A percentile compares a stretch with the other conserved stretches of the same genome.
Evolutionary conservation across 2,329 filamentous ascomycete genomes (phyloP).

Genomic region (Pseudodiploospora longispora): DNA sequence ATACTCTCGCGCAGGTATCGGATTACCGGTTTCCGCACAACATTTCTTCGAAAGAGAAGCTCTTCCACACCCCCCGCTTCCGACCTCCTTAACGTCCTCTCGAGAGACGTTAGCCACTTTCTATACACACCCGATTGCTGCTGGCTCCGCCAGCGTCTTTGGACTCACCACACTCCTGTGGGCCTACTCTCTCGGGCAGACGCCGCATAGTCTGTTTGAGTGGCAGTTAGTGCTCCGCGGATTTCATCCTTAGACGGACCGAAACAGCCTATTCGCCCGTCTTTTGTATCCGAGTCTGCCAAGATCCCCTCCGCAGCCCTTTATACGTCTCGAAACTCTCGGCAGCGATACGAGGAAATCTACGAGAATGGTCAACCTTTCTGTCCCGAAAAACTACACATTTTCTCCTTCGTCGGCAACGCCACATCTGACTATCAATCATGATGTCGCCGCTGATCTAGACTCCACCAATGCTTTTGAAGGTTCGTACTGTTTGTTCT

Average conservation of each 20-base stretch:
- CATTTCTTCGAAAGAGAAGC: slow-evolving; percentile 80
- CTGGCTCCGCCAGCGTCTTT: slow-evolving; percentile 81
- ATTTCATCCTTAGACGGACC: slow-evolving; percentile 36
- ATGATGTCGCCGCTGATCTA: slow-evolving; percentile 83
- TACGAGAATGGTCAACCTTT: slow-evolving; percentile 65
- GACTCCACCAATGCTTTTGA: slow-evolving; percentile 97
- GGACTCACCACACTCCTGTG: slow-evolving; percentile 59
- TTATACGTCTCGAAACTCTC: slow-evolving; percentile 13
- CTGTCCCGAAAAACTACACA: slow-evolving; percentile 73
- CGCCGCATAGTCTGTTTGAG: slow-evolving; percentile 94
- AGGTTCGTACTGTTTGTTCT: slow-evolving; percentile 46
- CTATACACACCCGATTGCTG: slow-evolving; percentile 47
- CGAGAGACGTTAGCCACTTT: slow-evolving; percentile 50
- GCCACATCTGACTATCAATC: slow-evolving; percentile 92
- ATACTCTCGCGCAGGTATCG: slow-evolving; percentile 78
- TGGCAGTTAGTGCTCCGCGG: slow-evolving; percentile 94
- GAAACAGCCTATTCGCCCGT: slow-evolving; percentile 10
- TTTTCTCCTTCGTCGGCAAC: slow-evolving; percentile 76
- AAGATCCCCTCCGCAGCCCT: not conserved
- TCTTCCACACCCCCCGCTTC: slow-evolving; percentile 73
- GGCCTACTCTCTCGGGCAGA: slow-evolving; percentile 97
- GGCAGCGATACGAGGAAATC: slow-evolving; percentile 9
- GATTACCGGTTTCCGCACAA: slow-evolving; percentile 65
- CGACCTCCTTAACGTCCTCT: slow-evolving; percentile 85
- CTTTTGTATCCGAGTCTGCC: slow-evolving; percentile 11